Evolutionary conservation across 257 asterid genomes (phyloP), one percentile per base, ranked within the genome.

Genomic region (Solanum rostratum): DNA sequence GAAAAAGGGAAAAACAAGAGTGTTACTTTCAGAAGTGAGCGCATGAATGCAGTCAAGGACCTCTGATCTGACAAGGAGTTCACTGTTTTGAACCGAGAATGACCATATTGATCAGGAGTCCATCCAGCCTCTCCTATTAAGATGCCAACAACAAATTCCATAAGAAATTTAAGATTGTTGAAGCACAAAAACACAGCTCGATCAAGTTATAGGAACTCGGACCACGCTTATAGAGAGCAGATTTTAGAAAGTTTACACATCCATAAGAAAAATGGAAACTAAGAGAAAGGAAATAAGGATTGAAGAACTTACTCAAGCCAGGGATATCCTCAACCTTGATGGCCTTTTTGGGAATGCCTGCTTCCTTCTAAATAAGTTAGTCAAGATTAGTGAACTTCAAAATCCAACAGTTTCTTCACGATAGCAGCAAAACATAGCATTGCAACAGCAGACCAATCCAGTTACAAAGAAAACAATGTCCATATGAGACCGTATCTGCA

Each of bases 31-130:
- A 96, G 84, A 70, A 95, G 98, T 29, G 98, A 91, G 84, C 98
- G 98, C 99, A 96, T 93, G 87, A 93, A 93, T 83, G 94, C 93
- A 73, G 97, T 91, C 93, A 95, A 84, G 82, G 94, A 86, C 89
- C 93, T 96, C 90, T 90, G 98, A 90, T 96, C 99, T 53, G 95
- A 84, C 68, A 95, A 86, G 29, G 93, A 85, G 87, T 87, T 95
- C 55, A 86, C 84, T 54, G 90, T 86, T 92, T 93, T 93, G 86
- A 87, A 93, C 66, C 94, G 97, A 85, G 99, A 95, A 91, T 95
- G 94, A 30, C 98, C 99, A 86, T 92, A 96, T 85, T 96, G 98
- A 87, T 96, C 99, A 82, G 97, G 91, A 74, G 95, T 95, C 98
- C 98, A 96, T 66, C 99, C 99, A 69, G 99, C 99, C 88, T 95